These are phyloP conservation scores for Strigomonas culicis DNA, from an alignment of 208 protist genomes.

Conservation along the genomic window DNA sequence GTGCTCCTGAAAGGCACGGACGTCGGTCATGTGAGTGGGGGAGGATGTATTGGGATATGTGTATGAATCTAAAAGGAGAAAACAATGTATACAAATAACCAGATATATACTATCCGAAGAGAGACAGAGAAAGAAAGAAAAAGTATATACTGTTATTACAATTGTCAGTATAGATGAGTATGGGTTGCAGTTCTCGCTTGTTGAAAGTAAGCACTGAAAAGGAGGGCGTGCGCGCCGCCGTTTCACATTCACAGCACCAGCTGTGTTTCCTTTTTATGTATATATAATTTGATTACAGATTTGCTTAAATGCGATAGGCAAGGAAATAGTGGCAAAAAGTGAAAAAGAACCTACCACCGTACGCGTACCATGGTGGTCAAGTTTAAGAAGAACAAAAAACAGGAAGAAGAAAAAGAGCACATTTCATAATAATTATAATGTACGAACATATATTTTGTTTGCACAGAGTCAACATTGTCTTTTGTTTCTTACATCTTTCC, in stretches of 20 bases:
- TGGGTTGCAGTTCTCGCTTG: too few relatives aligned
- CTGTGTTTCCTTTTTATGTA: not conserved
- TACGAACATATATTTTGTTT: not conserved
- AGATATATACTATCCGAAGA: not conserved
- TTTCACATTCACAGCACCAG: too few relatives aligned
- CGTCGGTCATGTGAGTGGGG: constrained; percentile 27
- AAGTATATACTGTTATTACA: too few relatives aligned
- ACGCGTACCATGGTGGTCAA: not conserved
- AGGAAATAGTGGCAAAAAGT: constrained; percentile 1
- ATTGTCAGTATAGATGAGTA: too few relatives aligned
- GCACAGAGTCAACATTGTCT: not conserved
- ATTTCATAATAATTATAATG: not conserved
- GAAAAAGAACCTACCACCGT: not conserved
- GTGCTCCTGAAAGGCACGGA: constrained; percentile 58
- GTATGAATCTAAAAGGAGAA: too few relatives aligned
- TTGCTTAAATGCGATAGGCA: not conserved
- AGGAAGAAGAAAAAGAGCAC: constrained; percentile 10
- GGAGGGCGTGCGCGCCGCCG: too few relatives aligned
- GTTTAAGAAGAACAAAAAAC: constrained; percentile 11
- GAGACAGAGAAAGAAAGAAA: constrained; percentile 12
- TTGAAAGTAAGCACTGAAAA: too few relatives aligned
- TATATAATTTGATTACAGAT: not conserved
- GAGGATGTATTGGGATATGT: too few relatives aligned
- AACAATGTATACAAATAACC: too few relatives aligned
- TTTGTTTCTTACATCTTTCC: too few relatives aligned